phyloP scores from a whole-genome alignment of 148 eudicot genomes.

The Amaranthus hypochondriacus region DNA sequence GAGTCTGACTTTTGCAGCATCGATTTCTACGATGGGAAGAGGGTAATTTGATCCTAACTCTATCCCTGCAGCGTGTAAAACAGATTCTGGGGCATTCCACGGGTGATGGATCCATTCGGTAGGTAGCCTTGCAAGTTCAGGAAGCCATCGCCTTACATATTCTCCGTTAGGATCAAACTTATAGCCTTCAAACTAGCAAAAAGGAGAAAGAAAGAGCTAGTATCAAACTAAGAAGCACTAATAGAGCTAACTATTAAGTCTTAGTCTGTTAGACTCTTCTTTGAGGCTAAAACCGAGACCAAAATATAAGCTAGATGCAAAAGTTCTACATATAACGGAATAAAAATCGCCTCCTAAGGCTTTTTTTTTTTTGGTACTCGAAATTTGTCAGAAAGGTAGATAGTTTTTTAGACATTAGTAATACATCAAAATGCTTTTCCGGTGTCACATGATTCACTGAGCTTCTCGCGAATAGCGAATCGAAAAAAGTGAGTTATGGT shows the following conservation, averaged over 20 bases:
- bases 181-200: constrained; percentile 79
- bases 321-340: no score
- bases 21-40: constrained; percentile 80
- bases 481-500: no score
- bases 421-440: no score
- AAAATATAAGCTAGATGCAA: no score
- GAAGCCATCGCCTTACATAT: constrained; percentile 93
- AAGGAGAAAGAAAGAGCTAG: background rate
- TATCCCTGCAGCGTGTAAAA: constrained; percentile 90
- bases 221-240: background rate
- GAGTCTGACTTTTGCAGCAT: constrained; percentile 72
- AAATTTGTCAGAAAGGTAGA: no score
- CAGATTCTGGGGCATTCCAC: constrained; percentile 87
- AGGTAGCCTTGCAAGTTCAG: constrained; percentile 89
- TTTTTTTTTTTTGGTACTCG: no score
- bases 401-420: no score
- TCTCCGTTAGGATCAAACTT: constrained; percentile 93
- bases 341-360: no score
- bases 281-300: background rate
- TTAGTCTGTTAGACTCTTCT: background rate
- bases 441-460: no score
- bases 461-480: no score
- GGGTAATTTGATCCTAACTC: constrained; percentile 95
- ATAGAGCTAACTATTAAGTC: background rate
- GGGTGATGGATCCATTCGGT: constrained; percentile 99